Conservation (phyloP, 2,329 filamentous ascomycete species). For the Tolypocladium sp. region DNA sequence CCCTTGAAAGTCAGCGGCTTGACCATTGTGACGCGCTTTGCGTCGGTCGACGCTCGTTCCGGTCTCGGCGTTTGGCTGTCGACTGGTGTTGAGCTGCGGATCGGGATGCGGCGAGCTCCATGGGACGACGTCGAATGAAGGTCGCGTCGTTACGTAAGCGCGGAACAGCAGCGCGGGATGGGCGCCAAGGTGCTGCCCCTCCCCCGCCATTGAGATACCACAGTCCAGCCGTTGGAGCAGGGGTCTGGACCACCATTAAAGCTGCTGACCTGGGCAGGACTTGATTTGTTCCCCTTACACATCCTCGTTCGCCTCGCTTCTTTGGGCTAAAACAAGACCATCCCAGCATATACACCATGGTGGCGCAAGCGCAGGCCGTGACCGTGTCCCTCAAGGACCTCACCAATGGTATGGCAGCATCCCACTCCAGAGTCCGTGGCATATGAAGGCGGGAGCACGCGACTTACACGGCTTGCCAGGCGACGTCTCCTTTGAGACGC, state of each 20-base stretch:
- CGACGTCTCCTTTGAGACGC: conserved; percentile 55
- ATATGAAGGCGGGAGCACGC: neutral
- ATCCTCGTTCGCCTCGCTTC: neutral
- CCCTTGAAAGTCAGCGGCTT: conserved; percentile 93
- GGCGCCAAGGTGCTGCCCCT: neutral
- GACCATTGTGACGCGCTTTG: conserved; percentile 49
- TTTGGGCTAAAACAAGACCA: neutral
- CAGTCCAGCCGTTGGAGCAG: neutral
- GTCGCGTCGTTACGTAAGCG: conserved; percentile 15
- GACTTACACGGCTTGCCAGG: conserved; percentile 30
- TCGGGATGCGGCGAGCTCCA: conserved; percentile 26
- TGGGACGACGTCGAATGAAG: neutral
- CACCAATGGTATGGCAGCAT: conserved; percentile 37
- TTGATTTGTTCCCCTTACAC: neutral
- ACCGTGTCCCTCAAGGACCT: conserved; percentile 55
- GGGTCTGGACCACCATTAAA: neutral
- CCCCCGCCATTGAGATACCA: conserved; percentile 1
- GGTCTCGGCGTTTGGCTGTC: neutral
- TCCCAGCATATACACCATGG: conserved; percentile 23
- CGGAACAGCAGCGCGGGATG: neutral
- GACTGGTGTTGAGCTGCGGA: neutral
- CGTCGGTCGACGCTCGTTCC: neutral
- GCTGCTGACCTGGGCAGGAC: neutral
- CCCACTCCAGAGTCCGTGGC: neutral
- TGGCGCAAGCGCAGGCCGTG: conserved; percentile 42